These are phyloP conservation scores for Ochromonas danica DNA, from an alignment of 108 stramenopile species.

Conservation along the genomic window DNA sequence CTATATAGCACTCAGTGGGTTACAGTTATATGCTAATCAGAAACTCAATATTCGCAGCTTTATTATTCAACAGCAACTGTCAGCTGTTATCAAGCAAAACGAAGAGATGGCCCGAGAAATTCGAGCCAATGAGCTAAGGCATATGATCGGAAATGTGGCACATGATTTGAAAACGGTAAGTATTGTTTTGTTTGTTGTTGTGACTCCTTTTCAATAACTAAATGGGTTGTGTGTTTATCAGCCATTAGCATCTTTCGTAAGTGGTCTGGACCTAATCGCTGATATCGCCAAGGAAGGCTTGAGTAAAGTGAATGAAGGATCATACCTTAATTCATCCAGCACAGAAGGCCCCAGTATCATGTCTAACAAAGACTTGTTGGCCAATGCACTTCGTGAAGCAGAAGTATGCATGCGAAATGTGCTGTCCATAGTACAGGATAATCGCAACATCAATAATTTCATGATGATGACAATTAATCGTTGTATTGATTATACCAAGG, in stretches of 20 bases:
- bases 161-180: slow-evolving; percentile 32
- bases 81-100: slow-evolving; percentile 1
- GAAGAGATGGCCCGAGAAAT: slow-evolving; percentile 4
- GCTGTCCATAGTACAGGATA: neutral
- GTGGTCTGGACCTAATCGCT: neutral
- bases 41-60: neutral
- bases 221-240: neutral
- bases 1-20: too few relatives aligned
- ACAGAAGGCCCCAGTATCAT: too few relatives aligned
- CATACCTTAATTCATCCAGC: neutral
- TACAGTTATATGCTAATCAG: neutral
- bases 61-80: neutral
- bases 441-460: neutral
- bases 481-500: slow-evolving; percentile 31
- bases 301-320: neutral
- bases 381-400: too few relatives aligned
- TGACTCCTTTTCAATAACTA: neutral
- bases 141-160: slow-evolving; percentile 35
- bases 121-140: slow-evolving; percentile 25
- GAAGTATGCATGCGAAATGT: neutral
- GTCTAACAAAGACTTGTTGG: too few relatives aligned
- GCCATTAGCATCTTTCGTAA: neutral
- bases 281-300: neutral
- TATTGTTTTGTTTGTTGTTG: neutral
- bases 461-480: slow-evolving; percentile 28